Evolutionary conservation across 148 eudicot genomes (phyloP).

Genomic region (Nepenthes gracilis): DNA sequence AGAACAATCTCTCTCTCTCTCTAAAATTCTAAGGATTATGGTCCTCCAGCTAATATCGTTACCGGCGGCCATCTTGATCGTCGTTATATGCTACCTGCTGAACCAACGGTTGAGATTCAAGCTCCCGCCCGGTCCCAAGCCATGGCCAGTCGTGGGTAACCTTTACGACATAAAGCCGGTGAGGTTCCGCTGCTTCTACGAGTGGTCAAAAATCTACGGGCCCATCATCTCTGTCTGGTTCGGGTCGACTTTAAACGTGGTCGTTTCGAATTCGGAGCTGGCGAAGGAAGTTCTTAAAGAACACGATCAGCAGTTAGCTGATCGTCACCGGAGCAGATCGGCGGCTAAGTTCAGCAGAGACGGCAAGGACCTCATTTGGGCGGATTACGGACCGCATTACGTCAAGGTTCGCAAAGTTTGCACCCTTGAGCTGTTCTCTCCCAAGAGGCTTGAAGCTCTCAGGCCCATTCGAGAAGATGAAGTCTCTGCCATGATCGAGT

Average conservation of each 20-base stretch:
- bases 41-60: too few relatives aligned
- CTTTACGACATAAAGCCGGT: slow-evolving; percentile 10
- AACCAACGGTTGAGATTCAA: slow-evolving; percentile 15
- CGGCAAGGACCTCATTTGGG: slow-evolving; percentile 24
- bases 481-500: slow-evolving; percentile 25
- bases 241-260: slow-evolving; percentile 20
- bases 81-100: slow-evolving; percentile 5
- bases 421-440: slow-evolving; percentile 24
- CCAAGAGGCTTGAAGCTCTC: slow-evolving; percentile 31
- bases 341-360: slow-evolving; percentile 11
- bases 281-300: slow-evolving; percentile 31
- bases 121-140: slow-evolving; percentile 26
- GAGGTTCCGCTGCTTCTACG: slow-evolving; percentile 11
- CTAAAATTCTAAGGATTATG: too few relatives aligned
- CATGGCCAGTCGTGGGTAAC: slow-evolving; percentile 14
- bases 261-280: slow-evolving; percentile 24
- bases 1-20: too few relatives aligned
- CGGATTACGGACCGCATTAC: slow-evolving; percentile 30
- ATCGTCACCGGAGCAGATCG: slow-evolving; percentile 16
- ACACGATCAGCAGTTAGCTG: slow-evolving; percentile 22
- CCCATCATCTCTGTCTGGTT: slow-evolving; percentile 29
- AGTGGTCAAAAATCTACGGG: slow-evolving; percentile 15
- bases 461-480: slow-evolving; percentile 37
- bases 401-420: slow-evolving; percentile 24
- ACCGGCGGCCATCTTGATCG: not conserved